phyloP scores from a whole-genome alignment of 1,284 basidiomycete species.

The Microbotryum intermedium region DNA sequence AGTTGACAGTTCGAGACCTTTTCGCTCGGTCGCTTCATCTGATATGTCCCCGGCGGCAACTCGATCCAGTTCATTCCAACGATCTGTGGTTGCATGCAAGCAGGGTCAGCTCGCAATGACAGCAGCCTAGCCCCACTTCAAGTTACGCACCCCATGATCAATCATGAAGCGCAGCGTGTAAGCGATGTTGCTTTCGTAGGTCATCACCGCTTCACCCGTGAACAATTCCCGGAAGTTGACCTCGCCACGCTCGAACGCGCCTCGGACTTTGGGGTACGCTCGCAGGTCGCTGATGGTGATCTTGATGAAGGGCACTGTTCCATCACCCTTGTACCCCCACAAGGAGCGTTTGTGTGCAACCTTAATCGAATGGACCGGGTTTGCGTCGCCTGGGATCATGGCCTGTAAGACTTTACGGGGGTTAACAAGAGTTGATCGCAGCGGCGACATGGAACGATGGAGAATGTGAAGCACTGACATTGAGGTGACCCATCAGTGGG shows the following conservation, averaged over 20 bases:
- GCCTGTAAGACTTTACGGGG: not conserved
- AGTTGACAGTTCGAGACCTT: conserved; percentile 77
- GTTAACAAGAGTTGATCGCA: too few species aligned
- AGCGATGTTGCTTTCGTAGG: conserved; percentile 84
- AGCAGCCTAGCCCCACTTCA: not conserved
- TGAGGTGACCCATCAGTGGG: conserved; percentile 61
- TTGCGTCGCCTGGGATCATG: not conserved
- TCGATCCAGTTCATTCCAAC: conserved; percentile 98
- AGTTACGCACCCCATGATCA: conserved; percentile 62
- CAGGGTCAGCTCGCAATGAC: not conserved
- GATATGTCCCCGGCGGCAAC: conserved; percentile 69
- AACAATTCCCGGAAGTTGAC: conserved; percentile 61
- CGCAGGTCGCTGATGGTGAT: conserved; percentile 64
- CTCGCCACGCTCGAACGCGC: conserved; percentile 81
- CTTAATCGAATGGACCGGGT: conserved; percentile 35
- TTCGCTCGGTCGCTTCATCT: conserved; percentile 49
- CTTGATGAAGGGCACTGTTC: conserved; percentile 69
- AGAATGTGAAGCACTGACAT: conserved; percentile 58
- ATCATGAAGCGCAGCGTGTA: conserved; percentile 92
- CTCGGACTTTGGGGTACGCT: conserved; percentile 74
- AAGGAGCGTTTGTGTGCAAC: conserved; percentile 61
- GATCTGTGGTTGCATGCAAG: conserved; percentile 48
- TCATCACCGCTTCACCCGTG: conserved; percentile 47
- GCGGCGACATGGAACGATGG: too few species aligned
- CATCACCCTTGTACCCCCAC: conserved; percentile 80